phyloP scores from a whole-genome alignment of 768 basidiomycete species.

The Leccinum subgranulosum region DNA sequence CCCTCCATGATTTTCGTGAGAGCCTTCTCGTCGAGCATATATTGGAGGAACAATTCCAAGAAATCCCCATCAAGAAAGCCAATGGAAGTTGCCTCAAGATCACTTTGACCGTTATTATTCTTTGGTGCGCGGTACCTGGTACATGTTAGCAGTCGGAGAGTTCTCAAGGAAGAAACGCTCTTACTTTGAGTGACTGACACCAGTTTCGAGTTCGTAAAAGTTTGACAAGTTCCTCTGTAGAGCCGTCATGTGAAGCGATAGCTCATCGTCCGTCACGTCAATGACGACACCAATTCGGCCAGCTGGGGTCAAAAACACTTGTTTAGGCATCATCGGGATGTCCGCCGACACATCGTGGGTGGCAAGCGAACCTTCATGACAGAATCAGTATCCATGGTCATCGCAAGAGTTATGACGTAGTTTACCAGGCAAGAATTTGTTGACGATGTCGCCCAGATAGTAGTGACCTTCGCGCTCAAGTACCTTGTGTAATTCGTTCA shows the following conservation, averaged over 20 bases:
- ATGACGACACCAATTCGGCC: conserved; percentile 76
- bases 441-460: conserved; percentile 74
- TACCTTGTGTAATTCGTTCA: conserved; percentile 37
- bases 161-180: conserved; percentile 9
- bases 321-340: conserved; percentile 47
- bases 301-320: conserved; percentile 73
- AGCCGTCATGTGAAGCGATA: conserved; percentile 56
- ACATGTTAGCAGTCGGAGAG: not conserved
- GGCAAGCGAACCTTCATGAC: conserved; percentile 50
- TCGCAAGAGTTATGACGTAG: not conserved
- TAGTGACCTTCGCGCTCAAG: conserved; percentile 70
- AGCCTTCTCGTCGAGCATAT: conserved; percentile 36
- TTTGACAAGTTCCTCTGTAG: conserved; percentile 74
- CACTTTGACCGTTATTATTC: conserved; percentile 51
- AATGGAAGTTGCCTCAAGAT: conserved; percentile 51
- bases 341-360: conserved; percentile 42
- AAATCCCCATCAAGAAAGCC: conserved; percentile 92
- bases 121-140: conserved; percentile 70
- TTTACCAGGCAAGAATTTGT: conserved; percentile 68
- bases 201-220: conserved; percentile 50
- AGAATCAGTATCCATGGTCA: not conserved
- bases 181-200: conserved; percentile 60
- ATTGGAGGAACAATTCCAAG: conserved; percentile 61
- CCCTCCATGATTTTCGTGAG: conserved; percentile 57
- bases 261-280: conserved; percentile 51